Evolutionary conservation across 768 basidiomycete genomes (phyloP).

Genomic region (Suillus cothurnatus): DNA sequence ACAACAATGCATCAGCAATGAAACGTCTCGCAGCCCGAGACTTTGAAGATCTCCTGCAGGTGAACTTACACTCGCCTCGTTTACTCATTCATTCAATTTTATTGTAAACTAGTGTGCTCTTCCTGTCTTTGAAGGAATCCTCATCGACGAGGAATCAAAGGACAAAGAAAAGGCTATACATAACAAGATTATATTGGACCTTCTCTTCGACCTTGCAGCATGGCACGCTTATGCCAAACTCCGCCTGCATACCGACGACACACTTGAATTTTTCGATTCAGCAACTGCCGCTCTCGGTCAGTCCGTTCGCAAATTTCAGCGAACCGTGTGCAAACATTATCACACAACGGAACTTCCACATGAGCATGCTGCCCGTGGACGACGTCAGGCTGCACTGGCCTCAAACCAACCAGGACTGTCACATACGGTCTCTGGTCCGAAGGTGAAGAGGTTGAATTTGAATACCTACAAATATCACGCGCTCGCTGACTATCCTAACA

Average conservation of each 20-base stretch:
- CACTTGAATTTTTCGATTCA: conserved; percentile 21
- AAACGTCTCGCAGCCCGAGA: too few species aligned
- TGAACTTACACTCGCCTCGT: not conserved
- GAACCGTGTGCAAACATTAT: conserved; percentile 22
- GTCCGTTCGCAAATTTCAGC: conserved; percentile 25
- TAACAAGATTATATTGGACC: conserved; percentile 21
- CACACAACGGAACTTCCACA: conserved; percentile 32
- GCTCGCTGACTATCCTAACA: conserved; percentile 14
- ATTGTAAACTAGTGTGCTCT: conserved; percentile 30
- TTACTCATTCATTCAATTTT: not conserved
- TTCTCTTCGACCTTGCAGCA: conserved; percentile 30
- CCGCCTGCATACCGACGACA: conserved; percentile 30
- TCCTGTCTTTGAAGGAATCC: conserved; percentile 37
- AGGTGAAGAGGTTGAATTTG: conserved; percentile 14
- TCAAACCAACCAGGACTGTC: too few species aligned
- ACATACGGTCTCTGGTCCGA: not conserved
- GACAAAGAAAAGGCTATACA: conserved; percentile 19
- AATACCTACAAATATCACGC: conserved; percentile 18
- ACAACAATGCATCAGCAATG: too few species aligned
- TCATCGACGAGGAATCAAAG: too few species aligned
- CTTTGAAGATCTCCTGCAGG: conserved; percentile 12
- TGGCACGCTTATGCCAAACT: conserved; percentile 42
- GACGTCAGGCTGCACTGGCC: conserved; percentile 11
- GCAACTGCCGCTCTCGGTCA: conserved; percentile 18
- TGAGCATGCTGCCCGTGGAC: conserved; percentile 28